Percentiles rank a stretch among this genome's conserved stretches.
phyloP scores from a whole-genome alignment of 331 rosid species.

The Rosa hybrid region DNA sequence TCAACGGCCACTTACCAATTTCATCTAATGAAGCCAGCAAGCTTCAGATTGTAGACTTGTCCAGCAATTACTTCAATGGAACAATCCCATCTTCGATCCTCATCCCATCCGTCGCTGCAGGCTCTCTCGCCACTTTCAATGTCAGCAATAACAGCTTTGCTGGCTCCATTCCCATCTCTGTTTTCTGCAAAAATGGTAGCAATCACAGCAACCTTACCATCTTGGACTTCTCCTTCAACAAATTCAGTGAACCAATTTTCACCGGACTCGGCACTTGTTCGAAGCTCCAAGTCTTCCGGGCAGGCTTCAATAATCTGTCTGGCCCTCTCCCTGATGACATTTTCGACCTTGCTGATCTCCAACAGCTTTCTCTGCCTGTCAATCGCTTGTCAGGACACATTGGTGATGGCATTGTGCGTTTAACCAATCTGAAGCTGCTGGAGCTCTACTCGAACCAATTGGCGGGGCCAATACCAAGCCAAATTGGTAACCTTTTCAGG shows the following conservation, averaged over 20 bases:
- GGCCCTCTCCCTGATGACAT: constrained; percentile 70
- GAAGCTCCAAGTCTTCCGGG: constrained; percentile 58
- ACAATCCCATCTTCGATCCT: constrained; percentile 50
- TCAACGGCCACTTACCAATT: constrained; percentile 47
- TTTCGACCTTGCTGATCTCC: constrained; percentile 43
- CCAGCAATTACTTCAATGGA: constrained; percentile 70
- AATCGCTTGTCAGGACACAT: constrained; percentile 62
- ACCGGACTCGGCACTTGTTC: constrained; percentile 67
- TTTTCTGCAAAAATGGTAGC: constrained; percentile 36
- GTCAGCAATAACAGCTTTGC: constrained; percentile 72
- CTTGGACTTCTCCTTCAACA: constrained; percentile 71
- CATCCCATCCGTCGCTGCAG: constrained; percentile 35
- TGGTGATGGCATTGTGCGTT: constrained; percentile 41
- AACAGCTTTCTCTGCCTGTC: constrained; percentile 57
- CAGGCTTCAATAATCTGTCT: constrained; percentile 61
- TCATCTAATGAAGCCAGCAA: constrained; percentile 18
- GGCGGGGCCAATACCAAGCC: constrained; percentile 49
- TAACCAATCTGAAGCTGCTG: constrained; percentile 56
- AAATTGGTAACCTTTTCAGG: constrained; percentile 64
- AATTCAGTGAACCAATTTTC: constrained; percentile 42
- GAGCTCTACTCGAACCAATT: constrained; percentile 75
- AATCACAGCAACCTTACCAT: constrained; percentile 30
- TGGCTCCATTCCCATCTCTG: constrained; percentile 60
- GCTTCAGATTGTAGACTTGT: constrained; percentile 55
- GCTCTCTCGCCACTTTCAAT: constrained; percentile 59